Evolutionary conservation across 2,329 filamentous ascomycete species (phyloP), one percentile per base, ranked within the genome.

Genomic region (Bisporella sp.): DNA sequence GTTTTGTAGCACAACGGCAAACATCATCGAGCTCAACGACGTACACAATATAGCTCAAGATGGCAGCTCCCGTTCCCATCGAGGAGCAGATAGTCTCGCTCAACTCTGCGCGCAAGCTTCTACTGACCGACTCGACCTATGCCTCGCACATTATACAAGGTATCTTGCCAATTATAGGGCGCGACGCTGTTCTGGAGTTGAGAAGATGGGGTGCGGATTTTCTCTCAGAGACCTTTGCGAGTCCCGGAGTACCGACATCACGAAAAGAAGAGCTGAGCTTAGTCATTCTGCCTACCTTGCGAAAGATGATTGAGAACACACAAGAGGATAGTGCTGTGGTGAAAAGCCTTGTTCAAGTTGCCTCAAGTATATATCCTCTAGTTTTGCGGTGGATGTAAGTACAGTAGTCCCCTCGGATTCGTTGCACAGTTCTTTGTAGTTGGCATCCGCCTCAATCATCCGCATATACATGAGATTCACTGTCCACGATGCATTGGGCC

Each of bases 191-290:
- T 37, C 71, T 96, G 50, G 89, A 95, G 69, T 74, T 97, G 62
- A 86, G 90, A 69, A 77, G 91, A 85, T 99, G 93, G 93, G 93
- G 92, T 30, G 85, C 91, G 56, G 91, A 96, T 54, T 99, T 99
- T 65, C 76, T 99, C 41, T 90, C 92, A 50, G 93, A 99, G 73
- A 90, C 91, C 2, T 97, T 99, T 71, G 86, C 93, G 51, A 95
- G 89, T 53, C 93, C 95, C n/a, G 82, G 86, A 28, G 76, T 97
- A 61, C 74, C 84, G 21, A 75, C 81, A 52, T 77, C 84, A 47
- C 83, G 87, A 67, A 99, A 97, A 75, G 89, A 84, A 74, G 83
- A 82, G 54, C 75, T 93, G 71, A 83, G 85, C 58, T 74, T 89
- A 53, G 78, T 81, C 53, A 88, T 95, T 52, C 71, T 99, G 62